Conservation (phyloP, 768 basidiomycete genomes). For the Cyclocybe aegerita region DNA sequence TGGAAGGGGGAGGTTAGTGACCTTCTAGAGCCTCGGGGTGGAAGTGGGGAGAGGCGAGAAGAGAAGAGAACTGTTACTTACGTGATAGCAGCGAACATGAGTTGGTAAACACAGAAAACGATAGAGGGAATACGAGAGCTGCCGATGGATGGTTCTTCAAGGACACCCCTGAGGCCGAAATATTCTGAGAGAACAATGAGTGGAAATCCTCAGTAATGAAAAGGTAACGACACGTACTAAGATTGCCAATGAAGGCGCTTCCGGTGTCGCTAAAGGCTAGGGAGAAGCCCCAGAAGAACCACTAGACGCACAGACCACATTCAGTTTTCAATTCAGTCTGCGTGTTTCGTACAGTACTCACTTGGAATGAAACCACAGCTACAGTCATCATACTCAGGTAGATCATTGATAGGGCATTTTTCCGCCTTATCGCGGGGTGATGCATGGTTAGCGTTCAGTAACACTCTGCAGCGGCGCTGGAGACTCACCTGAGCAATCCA, state of each 20-base stretch:
- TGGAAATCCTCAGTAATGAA: background rate
- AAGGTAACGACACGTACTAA: slow-evolving; percentile 47
- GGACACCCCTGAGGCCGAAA: slow-evolving; percentile 81
- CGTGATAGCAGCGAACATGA: slow-evolving; percentile 92
- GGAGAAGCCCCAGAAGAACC: slow-evolving; percentile 98
- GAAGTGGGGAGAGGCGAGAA: background rate
- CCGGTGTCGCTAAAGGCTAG: slow-evolving; percentile 85
- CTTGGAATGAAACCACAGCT: slow-evolving; percentile 79
- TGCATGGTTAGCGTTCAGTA: background rate
- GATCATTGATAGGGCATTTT: slow-evolving; percentile 88
- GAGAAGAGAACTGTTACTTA: slow-evolving; percentile 28
- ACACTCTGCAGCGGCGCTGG: background rate
- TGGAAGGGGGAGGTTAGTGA: slow-evolving; percentile 7
- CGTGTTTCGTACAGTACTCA: slow-evolving; percentile 27
- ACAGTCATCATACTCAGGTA: slow-evolving; percentile 71
- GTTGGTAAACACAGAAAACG: slow-evolving; percentile 83
- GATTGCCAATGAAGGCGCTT: slow-evolving; percentile 75
- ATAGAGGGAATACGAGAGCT: slow-evolving; percentile 70
- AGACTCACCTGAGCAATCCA: slow-evolving; percentile 56
- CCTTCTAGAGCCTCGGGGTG: no score
- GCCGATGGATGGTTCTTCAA: slow-evolving; percentile 73
- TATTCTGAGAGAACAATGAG: slow-evolving; percentile 49
- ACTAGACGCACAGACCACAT: slow-evolving; percentile 42
- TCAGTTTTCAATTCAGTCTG: background rate
- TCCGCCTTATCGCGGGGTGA: slow-evolving; percentile 45